These are phyloP conservation scores for Colletotrichum lindemuthianum DNA, from an alignment of 2,329 filamentous ascomycete species.

Conservation along the genomic window DNA sequence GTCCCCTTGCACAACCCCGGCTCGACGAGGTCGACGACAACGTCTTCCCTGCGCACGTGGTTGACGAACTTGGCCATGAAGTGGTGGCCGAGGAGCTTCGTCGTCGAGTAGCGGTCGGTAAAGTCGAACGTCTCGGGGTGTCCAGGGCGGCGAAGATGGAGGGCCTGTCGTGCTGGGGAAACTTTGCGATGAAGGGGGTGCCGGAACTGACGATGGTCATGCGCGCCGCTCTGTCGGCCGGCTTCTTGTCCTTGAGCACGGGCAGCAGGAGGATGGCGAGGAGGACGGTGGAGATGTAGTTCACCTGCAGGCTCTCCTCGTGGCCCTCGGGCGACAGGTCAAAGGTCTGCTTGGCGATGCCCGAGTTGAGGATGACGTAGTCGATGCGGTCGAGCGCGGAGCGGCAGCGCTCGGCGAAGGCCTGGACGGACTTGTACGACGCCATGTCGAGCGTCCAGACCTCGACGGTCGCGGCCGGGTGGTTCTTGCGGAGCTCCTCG, in stretches of 20 bases:
- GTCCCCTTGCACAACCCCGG: conserved; percentile 57
- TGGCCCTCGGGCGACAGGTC: conserved; percentile 42
- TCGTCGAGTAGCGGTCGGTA: conserved; percentile 38
- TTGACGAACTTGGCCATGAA: conserved; percentile 49
- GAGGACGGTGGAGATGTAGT: conserved; percentile 62
- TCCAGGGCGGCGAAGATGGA: conserved; percentile 44
- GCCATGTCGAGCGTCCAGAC: conserved; percentile 55
- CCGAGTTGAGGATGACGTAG: conserved; percentile 50
- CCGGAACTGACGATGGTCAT: conserved; percentile 47
- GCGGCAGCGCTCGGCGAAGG: conserved; percentile 48
- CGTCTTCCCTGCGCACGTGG: conserved; percentile 49
- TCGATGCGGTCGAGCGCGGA: conserved; percentile 49
- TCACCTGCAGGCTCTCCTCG: conserved; percentile 60
- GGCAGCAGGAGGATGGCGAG: conserved; percentile 51
- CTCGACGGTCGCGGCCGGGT: conserved; percentile 47
- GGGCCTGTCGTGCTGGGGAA: conserved; percentile 38
- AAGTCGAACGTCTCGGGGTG: conserved; percentile 38
- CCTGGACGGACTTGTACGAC: conserved; percentile 49
- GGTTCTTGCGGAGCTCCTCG: conserved; percentile 41
- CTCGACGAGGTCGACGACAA: conserved; percentile 57
- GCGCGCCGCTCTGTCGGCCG: conserved; percentile 34
- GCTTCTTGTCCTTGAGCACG: conserved; percentile 41
- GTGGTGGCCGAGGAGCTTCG: conserved; percentile 47
- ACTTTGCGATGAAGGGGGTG: conserved; percentile 38
- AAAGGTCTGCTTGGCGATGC: conserved; percentile 40